phyloP scores from a whole-genome alignment of 2,329 filamentous ascomycete species.

The Macrophomina tecta region DNA sequence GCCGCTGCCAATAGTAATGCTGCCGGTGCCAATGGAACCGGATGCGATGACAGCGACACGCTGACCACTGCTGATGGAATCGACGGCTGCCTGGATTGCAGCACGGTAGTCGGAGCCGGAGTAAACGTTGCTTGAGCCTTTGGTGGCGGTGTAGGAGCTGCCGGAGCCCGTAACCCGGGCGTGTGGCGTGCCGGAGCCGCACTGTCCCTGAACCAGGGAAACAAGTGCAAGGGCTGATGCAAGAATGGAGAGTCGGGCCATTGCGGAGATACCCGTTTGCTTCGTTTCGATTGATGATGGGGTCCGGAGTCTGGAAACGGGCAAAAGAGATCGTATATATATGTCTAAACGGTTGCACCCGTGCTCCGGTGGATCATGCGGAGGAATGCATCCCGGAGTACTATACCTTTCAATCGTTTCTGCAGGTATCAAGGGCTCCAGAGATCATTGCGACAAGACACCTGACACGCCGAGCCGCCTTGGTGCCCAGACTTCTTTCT shows the following conservation, averaged over 20 bases:
- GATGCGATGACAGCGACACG: slow-evolving; percentile 61
- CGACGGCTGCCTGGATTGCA: slow-evolving; percentile 62
- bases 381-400: background rate
- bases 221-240: slow-evolving; percentile 51
- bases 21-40: slow-evolving; percentile 61
- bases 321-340: background rate
- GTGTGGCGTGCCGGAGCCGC: slow-evolving; percentile 56
- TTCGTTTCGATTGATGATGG: background rate
- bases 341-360: background rate
- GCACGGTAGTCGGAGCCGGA: slow-evolving; percentile 60
- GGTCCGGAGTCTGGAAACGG: background rate
- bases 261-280: slow-evolving; percentile 32
- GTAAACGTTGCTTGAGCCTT: slow-evolving; percentile 56
- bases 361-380: background rate
- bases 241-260: slow-evolving; percentile 47
- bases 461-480: slow-evolving; percentile 17
- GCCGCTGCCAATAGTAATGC: slow-evolving; percentile 58
- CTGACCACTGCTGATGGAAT: slow-evolving; percentile 59
- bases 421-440: background rate
- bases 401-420: background rate
- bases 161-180: slow-evolving; percentile 56
- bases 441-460: background rate
- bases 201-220: slow-evolving; percentile 50
- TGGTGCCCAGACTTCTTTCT: background rate
- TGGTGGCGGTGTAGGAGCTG: slow-evolving; percentile 54